Base-by-base conservation (phyloP, 192 early-diverging fungal species). In the Chytriomyces confervae region DNA sequence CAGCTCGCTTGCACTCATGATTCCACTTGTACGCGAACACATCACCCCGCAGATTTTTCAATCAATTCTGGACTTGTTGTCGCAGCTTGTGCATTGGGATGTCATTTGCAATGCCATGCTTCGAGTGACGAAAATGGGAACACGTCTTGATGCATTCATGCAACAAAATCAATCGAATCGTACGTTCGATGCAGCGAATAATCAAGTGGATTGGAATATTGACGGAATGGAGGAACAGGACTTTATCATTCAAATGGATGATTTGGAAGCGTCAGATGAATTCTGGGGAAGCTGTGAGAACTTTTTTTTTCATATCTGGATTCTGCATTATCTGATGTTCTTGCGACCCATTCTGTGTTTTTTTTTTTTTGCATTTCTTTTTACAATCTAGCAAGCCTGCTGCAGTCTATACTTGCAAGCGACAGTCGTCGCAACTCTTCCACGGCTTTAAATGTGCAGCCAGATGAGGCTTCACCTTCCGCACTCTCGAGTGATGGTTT, bases 61-160 rank as follows among this genome's bases (percentile, higher is more conserved):
- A 57, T 57, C 53, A 20, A 13, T 57, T 48, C 48, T 79, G 48
- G 27, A 64, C 23, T 23, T 16, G 57, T 72, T 9, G 27, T 73
- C 43, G 7, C 51, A 20, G 62, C 47, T 16, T 5, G 29, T 79
- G 16, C 77, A 79, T 61, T 79, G 77, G 77, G 77, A 79, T 49
- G 70, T 79, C 8, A 11, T 79, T 10, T 24, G 6, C 6, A 51
- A 72, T 64, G 69, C 69, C 46, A 62, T 79, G 13, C 50, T 79
- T 27, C 20, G 62, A 6, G 77, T 73, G 24, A 70, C 72, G 10
- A 74, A 74, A 62, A n/a, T 18, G 8, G 70, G 70, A 10, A n/a
- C 67, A 47, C 47, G 27, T 8, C n/a, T 29, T 48, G 44, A 48
- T 16, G 20, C 53, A 3, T n/a, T 20, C 53, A 57, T 57, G 53